Conservation (phyloP, 306 rosid genomes). For the Echinosophora koreensis region DNA sequence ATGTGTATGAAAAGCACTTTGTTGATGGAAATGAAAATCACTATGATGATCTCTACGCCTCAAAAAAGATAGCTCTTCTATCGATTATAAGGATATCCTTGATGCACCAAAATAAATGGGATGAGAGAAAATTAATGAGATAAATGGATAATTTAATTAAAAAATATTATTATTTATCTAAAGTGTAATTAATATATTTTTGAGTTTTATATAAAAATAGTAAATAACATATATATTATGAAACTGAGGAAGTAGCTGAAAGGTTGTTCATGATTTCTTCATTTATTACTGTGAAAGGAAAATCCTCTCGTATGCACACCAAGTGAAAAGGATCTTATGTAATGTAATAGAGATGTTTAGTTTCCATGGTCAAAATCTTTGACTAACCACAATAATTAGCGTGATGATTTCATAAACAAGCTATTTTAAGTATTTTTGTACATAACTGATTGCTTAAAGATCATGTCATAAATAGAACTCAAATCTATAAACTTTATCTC, state of each 20-base stretch:
- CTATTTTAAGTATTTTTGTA: conserved; percentile 13
- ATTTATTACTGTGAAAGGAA: neutral
- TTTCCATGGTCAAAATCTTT: conserved; percentile 39
- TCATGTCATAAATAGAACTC: conserved; percentile 23
- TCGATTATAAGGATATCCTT: too few species aligned
- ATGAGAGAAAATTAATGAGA: too few species aligned
- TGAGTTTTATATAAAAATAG: too few species aligned
- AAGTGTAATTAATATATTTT: too few species aligned
- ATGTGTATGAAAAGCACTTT: too few species aligned
- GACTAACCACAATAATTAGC: conserved; percentile 44
- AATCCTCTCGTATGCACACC: conserved; percentile 13
- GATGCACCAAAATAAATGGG: too few species aligned
- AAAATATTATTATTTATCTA: too few species aligned
- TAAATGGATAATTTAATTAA: too few species aligned
- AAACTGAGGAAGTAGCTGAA: neutral
- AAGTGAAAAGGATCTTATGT: neutral
- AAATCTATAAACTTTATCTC: neutral
- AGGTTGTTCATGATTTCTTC: neutral
- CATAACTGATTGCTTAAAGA: neutral
- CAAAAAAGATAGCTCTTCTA: too few species aligned
- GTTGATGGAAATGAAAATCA: too few species aligned
- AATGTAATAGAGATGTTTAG: neutral
- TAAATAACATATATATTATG: too few species aligned
- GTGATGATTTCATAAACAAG: conserved; percentile 38
- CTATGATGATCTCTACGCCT: too few species aligned